phyloP scores from a whole-genome alignment of 345 rosid genomes.

The Eucalyptus dawsonii region DNA sequence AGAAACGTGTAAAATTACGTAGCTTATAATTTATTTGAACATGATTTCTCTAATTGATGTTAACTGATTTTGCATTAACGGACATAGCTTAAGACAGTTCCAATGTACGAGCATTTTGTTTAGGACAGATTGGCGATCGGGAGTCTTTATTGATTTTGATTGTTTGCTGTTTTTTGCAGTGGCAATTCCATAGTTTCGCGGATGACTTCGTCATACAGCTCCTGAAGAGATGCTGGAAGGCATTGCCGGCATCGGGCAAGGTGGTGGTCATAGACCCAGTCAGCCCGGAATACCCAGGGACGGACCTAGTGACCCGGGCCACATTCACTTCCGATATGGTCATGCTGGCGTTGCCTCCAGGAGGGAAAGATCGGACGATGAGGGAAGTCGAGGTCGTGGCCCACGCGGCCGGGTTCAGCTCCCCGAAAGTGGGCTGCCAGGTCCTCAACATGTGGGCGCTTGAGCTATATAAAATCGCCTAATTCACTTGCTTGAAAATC shows the following conservation, averaged over 20 bases:
- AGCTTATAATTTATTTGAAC: not conserved
- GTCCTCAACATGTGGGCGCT: not conserved
- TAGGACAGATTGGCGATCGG: not conserved
- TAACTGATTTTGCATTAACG: not conserved
- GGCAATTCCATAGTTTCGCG: slow-evolving; percentile 24
- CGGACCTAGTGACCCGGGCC: slow-evolving; percentile 2
- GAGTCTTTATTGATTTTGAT: not conserved
- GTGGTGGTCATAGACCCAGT: slow-evolving; percentile 22
- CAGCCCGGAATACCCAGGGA: slow-evolving; percentile 12
- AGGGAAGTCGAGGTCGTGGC: slow-evolving; percentile 29
- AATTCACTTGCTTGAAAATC: not conserved
- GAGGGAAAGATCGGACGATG: not conserved
- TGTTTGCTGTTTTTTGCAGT: not conserved
- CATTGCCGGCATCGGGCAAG: slow-evolving; percentile 24
- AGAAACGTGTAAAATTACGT: not conserved
- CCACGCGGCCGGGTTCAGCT: slow-evolving; percentile 12
- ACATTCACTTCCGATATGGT: too few species aligned
- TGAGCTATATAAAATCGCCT: not conserved
- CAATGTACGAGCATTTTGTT: not conserved
- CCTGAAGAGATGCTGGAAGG: slow-evolving; percentile 29
- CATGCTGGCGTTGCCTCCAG: not conserved
- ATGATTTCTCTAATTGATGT: not conserved
- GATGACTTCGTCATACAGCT: slow-evolving; percentile 26
- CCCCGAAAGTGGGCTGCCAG: not conserved
- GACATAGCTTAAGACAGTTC: not conserved